A percentile compares a stretch with the other conserved stretches of the same genome.
Evolutionary conservation across 352 stramenopile species (phyloP).

Genomic region (Phytophthora europaea): DNA sequence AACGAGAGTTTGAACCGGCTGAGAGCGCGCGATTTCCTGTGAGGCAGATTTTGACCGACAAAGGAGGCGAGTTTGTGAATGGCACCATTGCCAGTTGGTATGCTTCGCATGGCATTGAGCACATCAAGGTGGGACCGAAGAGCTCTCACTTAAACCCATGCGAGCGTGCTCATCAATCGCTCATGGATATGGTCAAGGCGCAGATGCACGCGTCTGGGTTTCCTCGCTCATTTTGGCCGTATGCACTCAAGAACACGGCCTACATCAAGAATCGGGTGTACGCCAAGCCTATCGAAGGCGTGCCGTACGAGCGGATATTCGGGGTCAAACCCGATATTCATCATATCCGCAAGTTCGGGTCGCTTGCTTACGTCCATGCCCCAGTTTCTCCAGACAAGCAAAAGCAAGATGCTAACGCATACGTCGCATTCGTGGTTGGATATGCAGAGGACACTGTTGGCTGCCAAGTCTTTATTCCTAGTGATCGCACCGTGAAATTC

Average conservation of each 20-base stretch:
- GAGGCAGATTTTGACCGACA: slow-evolving; percentile 6
- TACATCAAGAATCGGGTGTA: slow-evolving; percentile 19
- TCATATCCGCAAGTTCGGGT: slow-evolving; percentile 19
- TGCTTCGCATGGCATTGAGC: slow-evolving; percentile 1
- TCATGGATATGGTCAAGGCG: slow-evolving; percentile 10
- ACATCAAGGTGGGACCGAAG: slow-evolving; percentile 16
- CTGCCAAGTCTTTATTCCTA: slow-evolving; percentile 13
- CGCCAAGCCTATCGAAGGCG: background rate
- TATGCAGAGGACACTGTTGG: slow-evolving; percentile 16
- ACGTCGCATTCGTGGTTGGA: slow-evolving; percentile 2
- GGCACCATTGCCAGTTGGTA: slow-evolving; percentile 3
- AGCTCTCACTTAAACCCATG: slow-evolving; percentile 12
- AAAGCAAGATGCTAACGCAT: slow-evolving; percentile 9
- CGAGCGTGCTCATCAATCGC: slow-evolving; percentile 10
- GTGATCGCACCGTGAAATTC: slow-evolving; percentile 8
- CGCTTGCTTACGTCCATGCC: slow-evolving; percentile 7
- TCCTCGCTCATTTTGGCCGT: slow-evolving; percentile 11
- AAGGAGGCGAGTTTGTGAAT: slow-evolving; percentile 17
- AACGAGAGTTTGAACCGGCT: background rate
- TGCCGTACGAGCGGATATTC: slow-evolving; percentile 15
- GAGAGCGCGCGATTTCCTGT: slow-evolving; percentile 5
- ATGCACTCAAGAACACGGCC: slow-evolving; percentile 11
- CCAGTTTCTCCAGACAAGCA: background rate
- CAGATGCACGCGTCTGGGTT: slow-evolving; percentile 16
- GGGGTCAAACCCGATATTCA: slow-evolving; percentile 12